These are phyloP conservation scores for Candida michaelii DNA, from an alignment of 805 yeast genomes.

Conservation along the genomic window DNA sequence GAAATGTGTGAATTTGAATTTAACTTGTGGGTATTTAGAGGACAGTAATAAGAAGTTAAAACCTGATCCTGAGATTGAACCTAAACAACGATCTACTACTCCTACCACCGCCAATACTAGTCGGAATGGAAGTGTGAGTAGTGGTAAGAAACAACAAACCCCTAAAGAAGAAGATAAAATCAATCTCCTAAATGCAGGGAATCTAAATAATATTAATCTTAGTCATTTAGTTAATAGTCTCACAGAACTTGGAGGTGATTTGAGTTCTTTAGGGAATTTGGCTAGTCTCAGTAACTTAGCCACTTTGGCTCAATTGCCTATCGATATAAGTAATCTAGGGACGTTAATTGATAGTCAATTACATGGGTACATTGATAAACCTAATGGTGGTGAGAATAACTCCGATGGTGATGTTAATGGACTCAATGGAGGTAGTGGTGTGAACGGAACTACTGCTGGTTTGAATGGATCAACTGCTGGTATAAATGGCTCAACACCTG, in stretches of 20 bases:
- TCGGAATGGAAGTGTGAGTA: neutral
- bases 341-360: conserved; percentile 25
- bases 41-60: conserved; percentile 1
- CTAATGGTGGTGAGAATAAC: neutral
- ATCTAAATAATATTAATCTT: conserved; percentile 41
- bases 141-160: no score
- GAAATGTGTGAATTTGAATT: conserved; percentile 76
- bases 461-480: neutral
- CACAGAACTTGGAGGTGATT: conserved; percentile 34
- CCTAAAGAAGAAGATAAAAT: conserved; percentile 6
- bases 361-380: conserved; percentile 6
- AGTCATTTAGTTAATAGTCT: conserved; percentile 44
- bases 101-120: neutral
- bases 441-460: no score
- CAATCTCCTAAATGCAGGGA: conserved; percentile 32
- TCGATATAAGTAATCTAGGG: conserved; percentile 39
- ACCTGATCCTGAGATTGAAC: conserved; percentile 1
- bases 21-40: conserved; percentile 64
- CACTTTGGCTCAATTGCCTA: conserved; percentile 42
- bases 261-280: conserved; percentile 34
- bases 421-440: neutral
- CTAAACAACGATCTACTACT: neutral
- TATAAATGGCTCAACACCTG: no score
- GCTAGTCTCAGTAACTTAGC: conserved; percentile 43
- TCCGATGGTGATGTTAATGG: neutral